Evolutionary conservation across 805 yeast genomes (phyloP).

Genomic region (Candida germanica): DNA sequence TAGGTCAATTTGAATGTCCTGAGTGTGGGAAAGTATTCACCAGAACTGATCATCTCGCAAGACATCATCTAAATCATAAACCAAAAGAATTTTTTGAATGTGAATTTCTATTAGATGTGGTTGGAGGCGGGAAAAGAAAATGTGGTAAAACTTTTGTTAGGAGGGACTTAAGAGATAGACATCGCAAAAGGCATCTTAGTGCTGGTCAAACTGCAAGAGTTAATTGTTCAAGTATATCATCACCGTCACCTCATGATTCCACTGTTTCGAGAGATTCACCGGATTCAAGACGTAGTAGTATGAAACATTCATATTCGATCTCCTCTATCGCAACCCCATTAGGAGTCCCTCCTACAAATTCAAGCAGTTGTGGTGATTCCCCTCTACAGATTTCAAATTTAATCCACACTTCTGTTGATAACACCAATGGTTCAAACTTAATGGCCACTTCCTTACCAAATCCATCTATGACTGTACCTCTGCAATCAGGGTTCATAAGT

Average conservation of each 20-base stretch:
- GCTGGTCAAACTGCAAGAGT: constrained; percentile 9
- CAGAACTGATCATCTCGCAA: constrained; percentile 59
- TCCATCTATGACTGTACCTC: neutral
- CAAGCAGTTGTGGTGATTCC: constrained; percentile 3
- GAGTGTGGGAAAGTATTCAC: constrained; percentile 56
- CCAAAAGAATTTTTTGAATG: constrained; percentile 54
- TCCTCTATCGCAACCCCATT: neutral
- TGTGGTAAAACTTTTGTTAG: constrained; percentile 65
- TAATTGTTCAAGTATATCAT: constrained; percentile 12
- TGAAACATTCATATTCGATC: neutral
- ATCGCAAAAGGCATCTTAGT: constrained; percentile 27
- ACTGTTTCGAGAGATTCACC: constrained; percentile 1
- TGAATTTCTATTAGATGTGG: constrained; percentile 45
- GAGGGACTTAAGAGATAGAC: constrained; percentile 49
- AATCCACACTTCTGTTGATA: constrained; percentile 11
- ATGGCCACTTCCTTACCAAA: neutral
- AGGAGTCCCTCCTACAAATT: neutral
- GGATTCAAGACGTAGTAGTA: neutral
- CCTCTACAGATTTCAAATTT: constrained; percentile 20
- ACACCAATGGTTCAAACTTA: neutral
- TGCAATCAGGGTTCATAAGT: neutral
- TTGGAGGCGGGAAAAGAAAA: constrained; percentile 33
- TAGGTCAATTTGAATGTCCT: constrained; percentile 33
- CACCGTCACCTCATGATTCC: constrained; percentile 6
- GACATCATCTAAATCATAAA: constrained; percentile 62